Base-by-base conservation (phyloP, 140 eudicot species). In the Ambrosia hybrid region DNA sequence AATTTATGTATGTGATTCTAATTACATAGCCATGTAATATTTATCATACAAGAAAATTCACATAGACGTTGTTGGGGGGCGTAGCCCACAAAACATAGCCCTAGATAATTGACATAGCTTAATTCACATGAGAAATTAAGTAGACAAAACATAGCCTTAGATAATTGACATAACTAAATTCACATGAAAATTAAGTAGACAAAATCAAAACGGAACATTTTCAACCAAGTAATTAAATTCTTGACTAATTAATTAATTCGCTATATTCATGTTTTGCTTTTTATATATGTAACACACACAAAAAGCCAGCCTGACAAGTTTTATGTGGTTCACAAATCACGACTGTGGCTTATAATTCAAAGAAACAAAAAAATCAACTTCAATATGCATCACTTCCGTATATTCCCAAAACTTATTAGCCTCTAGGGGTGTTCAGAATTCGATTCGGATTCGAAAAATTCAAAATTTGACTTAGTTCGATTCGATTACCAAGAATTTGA, bases 251-350 rank as follows among this genome's bases (percentile, higher is more conserved):
- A 49, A 17, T 11, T 64, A 36, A 12, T 34, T 37, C 17, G 51
- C 55, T 14, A 34, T 70, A 26, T 60, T 38, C 17, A 46, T 17
- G 36, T 21, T 21, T 21, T 21, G 26, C 26, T 70, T 53, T 77
- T 30, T 56, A n/a, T 45, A 14, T 76, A 16, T 52, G 3, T 46
- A 12, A 17, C 12, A 70, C 7, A 34, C 11, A 14, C 57, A 61
- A 71, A 77, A 60, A 4, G 9, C 72, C 76, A 51, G 26, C 77
- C 72, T 51, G 68, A 57, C 76, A 52, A 62, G 68, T 58, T 63
- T 64, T 56, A 70, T 70, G 77, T 78, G 77, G 82, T 57, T 78
- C 64, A 51, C 52, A 78, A 78, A 46, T 78, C 64, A 51, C 52
- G 71, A 78, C 15, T n/a, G 17, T 56, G 64, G 45, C 48, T 45